These are phyloP conservation scores for Begonia fuchsioides DNA, from an alignment of 306 rosid species.

Conservation along the genomic window DNA sequence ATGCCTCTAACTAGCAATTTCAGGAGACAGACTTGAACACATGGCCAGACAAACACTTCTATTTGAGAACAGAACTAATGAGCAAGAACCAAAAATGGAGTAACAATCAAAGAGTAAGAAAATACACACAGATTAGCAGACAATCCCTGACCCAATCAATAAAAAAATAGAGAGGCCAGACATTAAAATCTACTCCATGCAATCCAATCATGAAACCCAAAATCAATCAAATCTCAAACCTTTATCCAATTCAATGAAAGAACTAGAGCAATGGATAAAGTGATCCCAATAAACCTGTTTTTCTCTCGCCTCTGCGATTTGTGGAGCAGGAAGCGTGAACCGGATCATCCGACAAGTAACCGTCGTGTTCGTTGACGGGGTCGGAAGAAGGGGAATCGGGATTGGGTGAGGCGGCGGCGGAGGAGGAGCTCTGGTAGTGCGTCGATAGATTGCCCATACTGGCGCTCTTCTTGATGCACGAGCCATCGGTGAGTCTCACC, in stretches of 20 bases:
- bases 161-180: too few species aligned
- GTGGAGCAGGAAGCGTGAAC: conserved; percentile 89
- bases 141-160: background rate
- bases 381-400: conserved; percentile 77
- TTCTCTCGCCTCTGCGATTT: conserved; percentile 55
- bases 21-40: too few species aligned
- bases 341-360: conserved; percentile 90
- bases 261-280: background rate
- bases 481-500: conserved; percentile 70
- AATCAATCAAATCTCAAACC: too few species aligned
- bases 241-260: background rate
- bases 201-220: background rate
- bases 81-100: too few species aligned
- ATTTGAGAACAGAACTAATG: too few species aligned
- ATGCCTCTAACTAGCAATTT: too few species aligned
- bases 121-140: background rate
- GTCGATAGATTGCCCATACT: conserved; percentile 71
- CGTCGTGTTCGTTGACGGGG: conserved; percentile 67
- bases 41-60: too few species aligned
- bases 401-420: conserved; percentile 2
- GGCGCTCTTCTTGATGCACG: conserved; percentile 69
- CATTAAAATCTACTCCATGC: too few species aligned
- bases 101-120: background rate
- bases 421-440: conserved; percentile 38
- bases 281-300: conserved; percentile 44